phyloP scores from a whole-genome alignment of 2,329 filamentous ascomycete genomes.

The Rugonectria rugulosa region DNA sequence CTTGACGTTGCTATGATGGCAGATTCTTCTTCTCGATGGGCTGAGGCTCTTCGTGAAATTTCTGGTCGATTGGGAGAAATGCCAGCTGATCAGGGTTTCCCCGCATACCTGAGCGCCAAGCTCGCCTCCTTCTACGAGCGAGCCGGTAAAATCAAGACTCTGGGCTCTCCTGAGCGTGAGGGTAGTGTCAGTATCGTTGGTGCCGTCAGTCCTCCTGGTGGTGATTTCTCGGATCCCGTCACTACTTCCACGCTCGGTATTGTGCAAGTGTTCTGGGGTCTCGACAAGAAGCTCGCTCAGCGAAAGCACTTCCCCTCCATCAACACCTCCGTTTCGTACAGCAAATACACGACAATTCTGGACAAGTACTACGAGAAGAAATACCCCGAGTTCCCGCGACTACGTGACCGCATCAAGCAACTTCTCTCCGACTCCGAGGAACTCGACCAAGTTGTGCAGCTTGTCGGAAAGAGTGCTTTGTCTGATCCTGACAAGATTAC shows the following conservation, averaged over 20 bases:
- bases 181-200: constrained; percentile 98
- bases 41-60: constrained; percentile 97
- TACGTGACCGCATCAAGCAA: constrained; percentile 93
- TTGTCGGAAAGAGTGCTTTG: constrained; percentile 95
- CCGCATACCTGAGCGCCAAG: constrained; percentile 95
- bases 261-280: constrained; percentile 99
- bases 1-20: constrained; percentile 99
- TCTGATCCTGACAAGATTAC: constrained; percentile 99
- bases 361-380: constrained; percentile 96
- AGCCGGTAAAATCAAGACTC: constrained; percentile 83
- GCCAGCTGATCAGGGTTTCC: constrained; percentile 99
- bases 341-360: constrained; percentile 89
- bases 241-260: constrained; percentile 94
- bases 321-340: constrained; percentile 94
- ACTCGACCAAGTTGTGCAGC: constrained; percentile 96
- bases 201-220: constrained; percentile 94
- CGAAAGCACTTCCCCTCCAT: constrained; percentile 99
- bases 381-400: constrained; percentile 90
- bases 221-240: constrained; percentile 99
- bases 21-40: constrained; percentile 97
- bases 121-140: constrained; percentile 99
- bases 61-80: constrained; percentile 99
- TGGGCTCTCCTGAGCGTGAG: constrained; percentile 87
- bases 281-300: constrained; percentile 99
- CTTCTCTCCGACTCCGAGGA: constrained; percentile 95